Percentiles rank a stretch among this genome's conserved stretches.
These are phyloP conservation scores for Nowakowskiella sp. DNA, from an alignment of 192 early-diverging fungal genomes.

Conservation along the genomic window DNA sequence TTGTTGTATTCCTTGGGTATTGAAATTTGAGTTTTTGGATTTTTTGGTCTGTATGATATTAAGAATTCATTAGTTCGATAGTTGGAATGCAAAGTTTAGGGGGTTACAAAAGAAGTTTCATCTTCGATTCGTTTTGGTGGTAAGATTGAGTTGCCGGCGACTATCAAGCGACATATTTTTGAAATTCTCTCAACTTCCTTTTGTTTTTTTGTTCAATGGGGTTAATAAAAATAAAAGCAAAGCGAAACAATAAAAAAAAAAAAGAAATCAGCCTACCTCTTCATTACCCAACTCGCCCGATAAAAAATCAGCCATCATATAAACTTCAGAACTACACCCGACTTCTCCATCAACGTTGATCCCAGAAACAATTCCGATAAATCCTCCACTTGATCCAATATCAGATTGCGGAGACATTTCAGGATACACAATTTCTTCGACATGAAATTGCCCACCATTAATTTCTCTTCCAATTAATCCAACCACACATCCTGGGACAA, in stretches of 20 bases:
- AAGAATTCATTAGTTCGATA: too few relatives aligned
- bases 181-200: conserved; percentile 50
- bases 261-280: conserved; percentile 20
- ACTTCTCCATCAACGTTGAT: conserved; percentile 52
- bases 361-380: conserved; percentile 77
- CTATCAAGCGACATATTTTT: conserved; percentile 60
- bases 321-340: conserved; percentile 46
- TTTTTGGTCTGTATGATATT: not conserved
- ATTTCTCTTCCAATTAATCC: too few relatives aligned
- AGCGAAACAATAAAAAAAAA: not conserved
- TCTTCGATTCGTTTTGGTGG: conserved; percentile 37
- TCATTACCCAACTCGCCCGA: conserved; percentile 61
- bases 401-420: conserved; percentile 24
- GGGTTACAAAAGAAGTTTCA: too few relatives aligned
- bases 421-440: conserved; percentile 72
- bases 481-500: not conserved
- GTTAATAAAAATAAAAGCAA: conserved; percentile 1
- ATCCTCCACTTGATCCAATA: conserved; percentile 38
- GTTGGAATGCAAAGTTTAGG: too few relatives aligned
- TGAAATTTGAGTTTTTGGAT: not conserved
- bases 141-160: conserved; percentile 66
- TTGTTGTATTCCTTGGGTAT: conserved; percentile 26
- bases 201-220: conserved; percentile 6
- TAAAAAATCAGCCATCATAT: conserved; percentile 72
- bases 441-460: conserved; percentile 70